phyloP scores from a whole-genome alignment of 192 early-diverging fungal genomes.

The Diversispora epigaea region DNA sequence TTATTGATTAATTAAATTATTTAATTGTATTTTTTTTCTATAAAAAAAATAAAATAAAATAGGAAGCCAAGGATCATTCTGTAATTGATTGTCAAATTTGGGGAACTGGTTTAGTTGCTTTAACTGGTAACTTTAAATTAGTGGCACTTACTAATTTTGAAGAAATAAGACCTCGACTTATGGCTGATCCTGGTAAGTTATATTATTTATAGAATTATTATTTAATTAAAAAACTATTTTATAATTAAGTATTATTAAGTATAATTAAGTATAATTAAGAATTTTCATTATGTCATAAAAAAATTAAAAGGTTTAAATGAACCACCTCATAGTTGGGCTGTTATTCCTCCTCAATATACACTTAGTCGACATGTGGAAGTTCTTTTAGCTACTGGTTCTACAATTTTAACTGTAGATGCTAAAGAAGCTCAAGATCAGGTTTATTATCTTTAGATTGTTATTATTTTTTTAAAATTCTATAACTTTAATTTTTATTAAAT shows the following conservation, averaged over 20 bases:
- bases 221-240: neutral
- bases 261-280: no score
- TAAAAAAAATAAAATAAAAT: neutral
- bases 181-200: slow-evolving; percentile 67
- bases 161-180: slow-evolving; percentile 75
- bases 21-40: neutral
- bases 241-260: no score
- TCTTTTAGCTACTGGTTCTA: slow-evolving; percentile 70
- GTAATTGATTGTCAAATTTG: slow-evolving; percentile 86
- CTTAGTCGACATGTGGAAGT: slow-evolving; percentile 90
- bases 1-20: neutral
- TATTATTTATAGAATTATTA: neutral
- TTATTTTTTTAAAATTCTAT: neutral
- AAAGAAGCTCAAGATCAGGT: slow-evolving; percentile 79
- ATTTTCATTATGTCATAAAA: neutral
- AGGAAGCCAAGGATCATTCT: slow-evolving; percentile 79
- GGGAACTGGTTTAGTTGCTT: slow-evolving; percentile 89
- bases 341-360: slow-evolving; percentile 85
- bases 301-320: slow-evolving; percentile 53
- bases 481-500: neutral
- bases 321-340: slow-evolving; percentile 80
- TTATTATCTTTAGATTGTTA: neutral
- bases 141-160: slow-evolving; percentile 82
- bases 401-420: slow-evolving; percentile 81
- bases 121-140: slow-evolving; percentile 79